Conservation (phyloP, 1,284 basidiomycete genomes). For the Sanghuangporus weigelae region DNA sequence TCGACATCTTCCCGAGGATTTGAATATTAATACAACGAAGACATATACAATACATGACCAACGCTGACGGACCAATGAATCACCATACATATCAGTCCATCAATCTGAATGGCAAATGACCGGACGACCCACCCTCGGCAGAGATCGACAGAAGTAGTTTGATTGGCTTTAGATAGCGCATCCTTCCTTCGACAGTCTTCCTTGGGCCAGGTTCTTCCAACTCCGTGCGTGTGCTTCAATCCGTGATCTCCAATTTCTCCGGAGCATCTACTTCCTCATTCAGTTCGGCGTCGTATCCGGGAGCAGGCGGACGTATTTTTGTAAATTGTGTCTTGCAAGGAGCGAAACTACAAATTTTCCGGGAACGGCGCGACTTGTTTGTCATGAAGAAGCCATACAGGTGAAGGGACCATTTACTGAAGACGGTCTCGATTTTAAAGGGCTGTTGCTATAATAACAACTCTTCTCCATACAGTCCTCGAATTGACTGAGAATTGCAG, state of each 20-base stretch:
- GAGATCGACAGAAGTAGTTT: slow-evolving; percentile 5
- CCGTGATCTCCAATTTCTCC: no score
- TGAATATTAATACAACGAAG: neutral
- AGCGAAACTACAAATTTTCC: no score
- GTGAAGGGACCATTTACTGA: no score
- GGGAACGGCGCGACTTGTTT: no score
- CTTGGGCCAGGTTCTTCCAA: neutral
- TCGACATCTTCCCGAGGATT: neutral
- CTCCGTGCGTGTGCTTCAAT: neutral
- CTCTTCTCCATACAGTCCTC: no score
- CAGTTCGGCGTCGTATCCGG: neutral
- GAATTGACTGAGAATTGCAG: no score
- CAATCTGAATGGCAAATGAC: neutral
- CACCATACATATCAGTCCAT: neutral
- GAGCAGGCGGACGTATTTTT: neutral
- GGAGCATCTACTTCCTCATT: no score
- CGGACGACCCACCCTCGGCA: neutral
- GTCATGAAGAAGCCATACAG: no score
- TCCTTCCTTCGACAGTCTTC: neutral
- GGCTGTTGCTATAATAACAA: no score
- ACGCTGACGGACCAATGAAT: neutral
- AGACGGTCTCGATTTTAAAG: no score
- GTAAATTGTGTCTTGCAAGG: no score
- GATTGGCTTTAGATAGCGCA: slow-evolving; percentile 8
- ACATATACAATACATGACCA: neutral